Evolutionary conservation across 2,329 filamentous ascomycete genomes (phyloP).

Genomic region (Diaporthe capsici): DNA sequence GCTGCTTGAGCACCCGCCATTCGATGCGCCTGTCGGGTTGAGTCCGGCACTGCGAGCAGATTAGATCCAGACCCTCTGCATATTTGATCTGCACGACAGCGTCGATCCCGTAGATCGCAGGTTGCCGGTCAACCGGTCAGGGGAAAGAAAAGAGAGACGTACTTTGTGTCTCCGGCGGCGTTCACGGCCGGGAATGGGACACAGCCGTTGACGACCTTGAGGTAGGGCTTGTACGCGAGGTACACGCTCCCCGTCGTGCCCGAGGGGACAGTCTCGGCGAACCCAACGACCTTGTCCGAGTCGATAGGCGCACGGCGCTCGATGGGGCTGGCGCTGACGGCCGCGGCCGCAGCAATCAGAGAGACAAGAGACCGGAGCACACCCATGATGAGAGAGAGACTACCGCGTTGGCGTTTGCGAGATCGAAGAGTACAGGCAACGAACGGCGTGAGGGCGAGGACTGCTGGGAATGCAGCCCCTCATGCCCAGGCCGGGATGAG

Average conservation of each 20-base stretch:
- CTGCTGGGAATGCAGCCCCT: constrained; percentile 9
- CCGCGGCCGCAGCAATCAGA: constrained; percentile 12
- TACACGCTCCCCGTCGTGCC: constrained; percentile 63
- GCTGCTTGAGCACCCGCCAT: constrained; percentile 50
- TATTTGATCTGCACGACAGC: neutral
- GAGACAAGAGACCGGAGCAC: constrained; percentile 22
- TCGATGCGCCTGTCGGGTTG: constrained; percentile 48
- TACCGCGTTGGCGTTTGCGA: neutral
- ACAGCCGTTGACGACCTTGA: constrained; percentile 70
- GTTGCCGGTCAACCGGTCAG: neutral
- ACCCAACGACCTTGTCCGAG: constrained; percentile 61
- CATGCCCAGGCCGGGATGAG: neutral
- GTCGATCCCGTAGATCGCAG: constrained; percentile 23
- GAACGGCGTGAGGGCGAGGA: neutral
- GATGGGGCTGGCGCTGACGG: constrained; percentile 11
- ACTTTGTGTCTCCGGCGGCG: constrained; percentile 69
- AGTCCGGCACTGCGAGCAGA: constrained; percentile 52
- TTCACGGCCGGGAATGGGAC: constrained; percentile 75
- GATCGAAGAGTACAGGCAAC: neutral
- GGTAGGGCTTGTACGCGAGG: constrained; percentile 68
- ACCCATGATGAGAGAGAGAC: constrained; percentile 26
- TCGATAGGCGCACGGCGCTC: constrained; percentile 47
- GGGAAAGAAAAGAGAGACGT: constrained; percentile 43
- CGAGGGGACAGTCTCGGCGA: constrained; percentile 66
- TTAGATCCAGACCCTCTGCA: constrained; percentile 5